Base-by-base conservation (phyloP, 164 flowering plant species). In the Nelumbo lutea region DNA sequence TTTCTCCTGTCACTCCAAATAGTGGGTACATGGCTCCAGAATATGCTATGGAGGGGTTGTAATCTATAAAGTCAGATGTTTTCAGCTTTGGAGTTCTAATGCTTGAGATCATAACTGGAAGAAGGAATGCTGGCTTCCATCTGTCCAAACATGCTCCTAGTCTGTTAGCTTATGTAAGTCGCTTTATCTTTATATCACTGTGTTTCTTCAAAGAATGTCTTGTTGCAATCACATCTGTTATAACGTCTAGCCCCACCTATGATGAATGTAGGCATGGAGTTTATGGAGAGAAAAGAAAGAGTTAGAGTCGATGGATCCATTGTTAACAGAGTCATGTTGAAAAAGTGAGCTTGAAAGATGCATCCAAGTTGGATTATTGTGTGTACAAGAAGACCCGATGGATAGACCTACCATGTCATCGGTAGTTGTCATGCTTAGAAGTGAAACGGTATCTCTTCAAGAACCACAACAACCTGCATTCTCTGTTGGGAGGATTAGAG, bases 361-460 rank as follows among this genome's bases (percentile, higher is more conserved):
- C n/a, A n/a, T n/a, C n/a, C n/a, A n/a, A n/a, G n/a, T n/a, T n/a
- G n/a, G n/a, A n/a, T n/a, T n/a, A n/a, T n/a, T n/a, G n/a, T n/a
- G n/a, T n/a, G n/a, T n/a, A n/a, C n/a, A n/a, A n/a, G n/a, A n/a
- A n/a, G 76, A 81, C 48, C 70, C 81, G 1, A 43, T 42, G 1
- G 68, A 80, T 2, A 81, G 88, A 52, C 89, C 89, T 2, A 71
- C 77, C 43, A 85, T 84, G 79, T 73, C 84, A 27, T 68, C 79
- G 0, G 83, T 83, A n/a, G n/a, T n/a, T n/a, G n/a, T n/a, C n/a
- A n/a, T n/a, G n/a, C n/a, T n/a, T n/a, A n/a, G n/a, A n/a, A 75
- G 74, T 38, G 47, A 68, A 27, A 59, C 75, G 7, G 42, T 65
- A 4, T 47, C 64, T 8, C 70, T n/a, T n/a, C n/a, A n/a, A n/a